These are phyloP conservation scores for Saturnispora ahearnii DNA, from an alignment of 805 yeast genomes.

Conservation along the genomic window DNA sequence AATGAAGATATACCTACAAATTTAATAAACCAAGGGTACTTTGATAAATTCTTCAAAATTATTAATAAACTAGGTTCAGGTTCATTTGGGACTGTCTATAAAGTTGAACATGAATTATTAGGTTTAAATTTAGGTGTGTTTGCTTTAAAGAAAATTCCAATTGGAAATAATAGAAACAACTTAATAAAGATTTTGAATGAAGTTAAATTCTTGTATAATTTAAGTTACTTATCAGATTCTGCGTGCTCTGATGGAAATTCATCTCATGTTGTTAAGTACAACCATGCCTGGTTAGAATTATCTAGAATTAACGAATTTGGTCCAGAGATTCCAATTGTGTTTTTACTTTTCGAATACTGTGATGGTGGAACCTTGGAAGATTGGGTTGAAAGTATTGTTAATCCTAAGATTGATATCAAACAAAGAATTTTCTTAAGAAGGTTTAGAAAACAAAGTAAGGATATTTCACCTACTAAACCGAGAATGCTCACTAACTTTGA, in stretches of 20 bases:
- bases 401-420: slow-evolving; percentile 31
- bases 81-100: slow-evolving; percentile 74
- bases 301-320: slow-evolving; percentile 44
- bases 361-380: slow-evolving; percentile 83
- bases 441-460: slow-evolving; percentile 11
- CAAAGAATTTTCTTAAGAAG: slow-evolving; percentile 29
- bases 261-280: slow-evolving; percentile 66
- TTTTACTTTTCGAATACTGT: slow-evolving; percentile 78
- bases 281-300: slow-evolving; percentile 87
- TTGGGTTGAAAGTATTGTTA: slow-evolving; percentile 33
- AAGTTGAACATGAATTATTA: slow-evolving; percentile 74
- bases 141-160: slow-evolving; percentile 78
- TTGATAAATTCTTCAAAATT: slow-evolving; percentile 57
- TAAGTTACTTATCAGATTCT: slow-evolving; percentile 25
- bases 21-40: slow-evolving; percentile 77
- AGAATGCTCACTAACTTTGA: slow-evolving; percentile 43
- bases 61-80: slow-evolving; percentile 66
- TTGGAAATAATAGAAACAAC: slow-evolving; percentile 68
- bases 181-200: slow-evolving; percentile 65
- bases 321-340: slow-evolving; percentile 52
- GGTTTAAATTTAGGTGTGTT: slow-evolving; percentile 65
- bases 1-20: slow-evolving; percentile 22
- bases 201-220: slow-evolving; percentile 58
- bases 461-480: slow-evolving; percentile 1
- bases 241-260: slow-evolving; percentile 7